Conservation (phyloP, 495 filamentous ascomycete species). For the Copromyces sp. region DNA sequence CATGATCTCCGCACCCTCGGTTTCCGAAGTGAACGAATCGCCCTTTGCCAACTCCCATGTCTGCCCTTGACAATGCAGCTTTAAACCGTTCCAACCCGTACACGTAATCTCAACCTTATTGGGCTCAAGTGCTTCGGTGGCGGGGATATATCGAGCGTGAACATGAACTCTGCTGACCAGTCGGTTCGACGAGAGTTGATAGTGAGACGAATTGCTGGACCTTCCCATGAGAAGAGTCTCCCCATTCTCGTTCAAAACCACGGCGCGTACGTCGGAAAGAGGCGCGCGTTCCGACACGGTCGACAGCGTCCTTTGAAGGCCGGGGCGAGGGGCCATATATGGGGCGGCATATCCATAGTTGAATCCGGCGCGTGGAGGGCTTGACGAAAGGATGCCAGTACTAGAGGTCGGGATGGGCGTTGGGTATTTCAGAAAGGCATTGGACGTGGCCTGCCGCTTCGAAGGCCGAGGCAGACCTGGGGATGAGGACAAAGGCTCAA, state of each 20-base stretch:
- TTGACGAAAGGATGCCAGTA: constrained; percentile 83
- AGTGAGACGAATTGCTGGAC: constrained; percentile 84
- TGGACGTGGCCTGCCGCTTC: constrained; percentile 54
- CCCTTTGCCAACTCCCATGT: constrained; percentile 80
- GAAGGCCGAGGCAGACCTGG: constrained; percentile 66
- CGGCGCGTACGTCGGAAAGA: constrained; percentile 65
- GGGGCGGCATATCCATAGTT: background rate
- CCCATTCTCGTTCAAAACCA: constrained; percentile 74
- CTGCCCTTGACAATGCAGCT: constrained; percentile 82
- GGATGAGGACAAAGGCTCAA: constrained; percentile 86
- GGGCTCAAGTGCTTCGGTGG: constrained; percentile 47
- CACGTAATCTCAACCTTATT: constrained; percentile 77
- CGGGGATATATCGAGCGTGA: constrained; percentile 70
- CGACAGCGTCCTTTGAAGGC: constrained; percentile 52
- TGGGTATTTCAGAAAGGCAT: constrained; percentile 56
- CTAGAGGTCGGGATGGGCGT: constrained; percentile 91
- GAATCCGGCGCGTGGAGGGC: constrained; percentile 50
- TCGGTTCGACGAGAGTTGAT: constrained; percentile 82
- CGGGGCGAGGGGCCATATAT: constrained; percentile 39
- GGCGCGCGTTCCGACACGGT: constrained; percentile 72
- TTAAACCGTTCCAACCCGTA: constrained; percentile 91
- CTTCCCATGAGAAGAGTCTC: constrained; percentile 77
- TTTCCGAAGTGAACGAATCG: constrained; percentile 83
- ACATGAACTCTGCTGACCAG: constrained; percentile 89
- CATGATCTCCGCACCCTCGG: constrained; percentile 85